Conservation (phyloP, 2,329 filamentous ascomycete species). For the Penicillium psychrosexuale region DNA sequence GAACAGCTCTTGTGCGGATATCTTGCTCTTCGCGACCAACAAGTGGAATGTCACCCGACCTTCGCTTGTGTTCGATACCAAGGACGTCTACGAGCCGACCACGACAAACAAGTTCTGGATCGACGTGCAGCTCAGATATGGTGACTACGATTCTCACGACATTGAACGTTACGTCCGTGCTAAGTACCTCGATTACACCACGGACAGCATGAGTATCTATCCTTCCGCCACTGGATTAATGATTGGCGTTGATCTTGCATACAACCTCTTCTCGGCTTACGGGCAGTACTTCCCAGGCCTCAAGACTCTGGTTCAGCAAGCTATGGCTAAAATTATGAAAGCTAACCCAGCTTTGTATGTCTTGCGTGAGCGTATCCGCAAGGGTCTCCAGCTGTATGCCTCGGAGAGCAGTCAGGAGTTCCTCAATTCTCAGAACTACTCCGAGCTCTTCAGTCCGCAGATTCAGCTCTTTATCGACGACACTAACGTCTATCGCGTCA, state of each 20-base stretch:
- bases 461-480: slow-evolving; percentile 99
- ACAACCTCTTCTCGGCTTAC: slow-evolving; percentile 97
- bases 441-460: slow-evolving; percentile 97
- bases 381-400: slow-evolving; percentile 95
- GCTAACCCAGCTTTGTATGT: slow-evolving; percentile 96
- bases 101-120: slow-evolving; percentile 99
- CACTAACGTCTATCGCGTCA: slow-evolving; percentile 98
- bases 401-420: slow-evolving; percentile 99
- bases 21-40: slow-evolving; percentile 92
- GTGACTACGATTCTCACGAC: slow-evolving; percentile 98
- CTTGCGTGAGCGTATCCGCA: slow-evolving; percentile 92
- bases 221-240: slow-evolving; percentile 94
- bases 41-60: slow-evolving; percentile 98
- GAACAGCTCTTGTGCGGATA: slow-evolving; percentile 98
- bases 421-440: slow-evolving; percentile 98
- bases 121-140: slow-evolving; percentile 92
- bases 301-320: slow-evolving; percentile 92
- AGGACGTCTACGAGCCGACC: slow-evolving; percentile 88
- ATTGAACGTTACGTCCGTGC: slow-evolving; percentile 96
- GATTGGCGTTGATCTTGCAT: slow-evolving; percentile 95
- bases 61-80: slow-evolving; percentile 90
- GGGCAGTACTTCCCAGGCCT: slow-evolving; percentile 98
- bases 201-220: slow-evolving; percentile 98
- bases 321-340: slow-evolving; percentile 99
- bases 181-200: slow-evolving; percentile 98